These are phyloP conservation scores for Aspergillus sp. DNA, from an alignment of 2,329 filamentous ascomycete species.

Conservation along the genomic window DNA sequence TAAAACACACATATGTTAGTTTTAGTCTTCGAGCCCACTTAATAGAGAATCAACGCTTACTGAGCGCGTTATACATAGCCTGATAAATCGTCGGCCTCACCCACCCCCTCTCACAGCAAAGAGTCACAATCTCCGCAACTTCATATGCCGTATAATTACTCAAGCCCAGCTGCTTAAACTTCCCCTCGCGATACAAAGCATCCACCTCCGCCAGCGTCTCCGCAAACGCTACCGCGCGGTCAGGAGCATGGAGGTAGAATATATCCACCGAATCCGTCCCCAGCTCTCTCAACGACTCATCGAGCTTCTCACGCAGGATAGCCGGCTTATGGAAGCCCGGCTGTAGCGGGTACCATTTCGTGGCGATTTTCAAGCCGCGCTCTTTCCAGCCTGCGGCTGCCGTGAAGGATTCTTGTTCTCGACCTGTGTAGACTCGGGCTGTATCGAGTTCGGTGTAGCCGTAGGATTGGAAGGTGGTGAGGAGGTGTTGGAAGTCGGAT, in stretches of 20 bases:
- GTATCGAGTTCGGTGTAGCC: conserved; percentile 12
- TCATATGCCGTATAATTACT: conserved; percentile 9
- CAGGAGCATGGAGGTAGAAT: conserved; percentile 11
- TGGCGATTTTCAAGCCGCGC: conserved; percentile 5
- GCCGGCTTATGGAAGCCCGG: conserved; percentile 5
- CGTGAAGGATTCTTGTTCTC: conserved; percentile 9
- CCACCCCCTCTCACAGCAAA: conserved; percentile 2
- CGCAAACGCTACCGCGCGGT: conserved; percentile 6
- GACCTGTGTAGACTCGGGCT: conserved; percentile 2
- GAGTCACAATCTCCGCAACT: conserved; percentile 7
- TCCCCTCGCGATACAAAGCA: conserved; percentile 3
- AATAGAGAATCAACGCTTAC: not conserved
- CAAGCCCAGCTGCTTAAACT: conserved; percentile 6
- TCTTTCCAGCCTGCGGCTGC: conserved; percentile 8
- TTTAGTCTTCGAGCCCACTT: not conserved
- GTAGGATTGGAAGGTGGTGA: conserved; percentile 1
- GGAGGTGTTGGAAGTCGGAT: not conserved
- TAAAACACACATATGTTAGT: not conserved
- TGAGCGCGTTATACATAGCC: conserved; percentile 7
- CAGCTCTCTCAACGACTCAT: conserved; percentile 5
- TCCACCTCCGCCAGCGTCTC: conserved; percentile 3
- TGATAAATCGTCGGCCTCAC: conserved; percentile 8
- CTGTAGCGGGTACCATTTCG: conserved; percentile 10
- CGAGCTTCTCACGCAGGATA: not conserved
- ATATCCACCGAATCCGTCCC: conserved; percentile 9